These are phyloP conservation scores for Aspergillus phoenicis DNA, from an alignment of 2,329 filamentous ascomycete genomes.

Conservation along the genomic window DNA sequence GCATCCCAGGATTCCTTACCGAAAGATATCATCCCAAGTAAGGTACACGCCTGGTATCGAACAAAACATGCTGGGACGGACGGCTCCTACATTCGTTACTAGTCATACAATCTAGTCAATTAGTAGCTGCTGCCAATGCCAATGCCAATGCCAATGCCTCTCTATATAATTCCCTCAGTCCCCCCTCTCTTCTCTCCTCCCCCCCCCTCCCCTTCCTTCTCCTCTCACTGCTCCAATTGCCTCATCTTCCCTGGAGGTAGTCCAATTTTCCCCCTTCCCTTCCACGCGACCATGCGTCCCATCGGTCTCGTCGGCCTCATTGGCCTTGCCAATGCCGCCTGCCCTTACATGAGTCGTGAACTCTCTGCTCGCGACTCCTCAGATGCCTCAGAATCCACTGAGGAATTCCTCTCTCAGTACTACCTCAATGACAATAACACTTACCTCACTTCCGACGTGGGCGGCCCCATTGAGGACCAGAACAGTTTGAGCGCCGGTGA, in stretches of 20 bases:
- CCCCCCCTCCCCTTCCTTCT: background rate
- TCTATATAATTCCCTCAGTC: background rate
- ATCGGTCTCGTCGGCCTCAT: constrained; percentile 32
- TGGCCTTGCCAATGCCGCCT: constrained; percentile 42
- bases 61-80: too few relatives aligned
- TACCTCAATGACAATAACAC: constrained; percentile 56
- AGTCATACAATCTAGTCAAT: too few relatives aligned
- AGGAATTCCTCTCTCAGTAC: constrained; percentile 48
- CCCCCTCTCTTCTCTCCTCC: background rate
- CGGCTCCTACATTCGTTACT: too few relatives aligned
- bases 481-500: constrained; percentile 67
- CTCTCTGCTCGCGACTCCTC: constrained; percentile 28
- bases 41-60: background rate
- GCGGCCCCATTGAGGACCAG: constrained; percentile 69
- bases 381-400: constrained; percentile 35
- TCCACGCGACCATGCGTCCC: constrained; percentile 28
- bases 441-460: constrained; percentile 67
- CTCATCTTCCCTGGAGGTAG: background rate
- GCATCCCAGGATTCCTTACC: background rate
- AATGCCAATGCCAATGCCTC: background rate
- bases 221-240: background rate
- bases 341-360: constrained; percentile 46
- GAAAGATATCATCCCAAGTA: background rate
- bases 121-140: background rate
- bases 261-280: background rate